phyloP scores from a whole-genome alignment of 148 eudicot genomes.

The Fagopyrum esculentum region DNA sequence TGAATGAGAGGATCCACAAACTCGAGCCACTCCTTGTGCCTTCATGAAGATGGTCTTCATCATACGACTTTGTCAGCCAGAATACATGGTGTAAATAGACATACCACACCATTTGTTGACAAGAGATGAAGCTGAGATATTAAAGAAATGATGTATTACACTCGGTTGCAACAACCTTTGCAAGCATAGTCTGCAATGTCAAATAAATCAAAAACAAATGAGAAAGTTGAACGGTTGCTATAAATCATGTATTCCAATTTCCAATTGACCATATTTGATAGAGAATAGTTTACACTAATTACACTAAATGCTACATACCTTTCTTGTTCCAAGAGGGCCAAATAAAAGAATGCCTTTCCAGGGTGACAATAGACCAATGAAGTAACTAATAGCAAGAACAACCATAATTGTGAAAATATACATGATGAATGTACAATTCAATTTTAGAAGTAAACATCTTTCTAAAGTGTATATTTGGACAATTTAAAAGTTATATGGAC shows the following conservation, averaged over 20 bases:
- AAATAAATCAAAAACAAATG: not conserved
- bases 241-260: not conserved
- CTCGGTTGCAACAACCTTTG: conserved; percentile 76
- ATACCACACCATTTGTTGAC: conserved; percentile 99
- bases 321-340: conserved; percentile 99
- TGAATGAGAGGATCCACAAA: too few species aligned
- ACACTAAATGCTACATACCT: conserved; percentile 28
- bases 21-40: too few species aligned
- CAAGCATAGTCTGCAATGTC: conserved; percentile 83
- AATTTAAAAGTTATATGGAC: too few species aligned
- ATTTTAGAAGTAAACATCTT: too few species aligned
- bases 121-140: conserved; percentile 95
- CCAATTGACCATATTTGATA: not conserved
- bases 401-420: too few species aligned
- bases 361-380: too few species aligned
- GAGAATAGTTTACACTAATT: not conserved
- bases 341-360: conserved; percentile 25
- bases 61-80: too few species aligned
- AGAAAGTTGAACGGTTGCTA: not conserved
- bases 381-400: too few species aligned
- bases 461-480: too few species aligned
- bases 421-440: too few species aligned
- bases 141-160: conserved; percentile 95
- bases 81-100: not conserved
- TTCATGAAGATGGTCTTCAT: too few species aligned